Percentiles rank a stretch among this genome's conserved stretches.
Conservation (phyloP, 805 yeast species). For the Monosporozyma siamensis region DNA sequence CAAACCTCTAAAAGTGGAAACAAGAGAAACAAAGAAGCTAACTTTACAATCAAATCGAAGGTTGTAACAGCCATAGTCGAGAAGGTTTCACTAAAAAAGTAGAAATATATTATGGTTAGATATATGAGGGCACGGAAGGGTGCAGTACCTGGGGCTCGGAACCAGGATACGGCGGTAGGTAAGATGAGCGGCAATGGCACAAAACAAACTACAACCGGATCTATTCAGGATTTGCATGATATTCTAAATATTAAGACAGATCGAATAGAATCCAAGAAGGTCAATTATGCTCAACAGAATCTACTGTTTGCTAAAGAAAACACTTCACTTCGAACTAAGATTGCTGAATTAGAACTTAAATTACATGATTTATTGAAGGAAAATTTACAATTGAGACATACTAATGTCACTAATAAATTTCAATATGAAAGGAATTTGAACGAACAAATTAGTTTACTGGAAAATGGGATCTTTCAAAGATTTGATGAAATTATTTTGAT, state of each 20-base stretch:
- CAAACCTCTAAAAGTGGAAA: too few relatives aligned
- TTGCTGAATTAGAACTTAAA: slow-evolving; percentile 44
- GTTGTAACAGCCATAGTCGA: too few relatives aligned
- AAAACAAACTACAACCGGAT: too few relatives aligned
- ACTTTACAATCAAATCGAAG: too few relatives aligned
- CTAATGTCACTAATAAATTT: slow-evolving; percentile 25
- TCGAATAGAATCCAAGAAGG: slow-evolving; percentile 16
- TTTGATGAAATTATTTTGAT: slow-evolving; percentile 38
- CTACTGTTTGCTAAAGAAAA: slow-evolving; percentile 51
- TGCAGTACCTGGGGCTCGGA: not conserved
- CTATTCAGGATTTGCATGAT: slow-evolving; percentile 26
- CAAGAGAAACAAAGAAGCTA: too few relatives aligned
- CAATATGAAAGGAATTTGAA: slow-evolving; percentile 30
- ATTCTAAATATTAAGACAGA: slow-evolving; percentile 20
- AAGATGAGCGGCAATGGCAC: too few relatives aligned
- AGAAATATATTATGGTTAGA: too few relatives aligned
- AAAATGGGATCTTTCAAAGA: slow-evolving; percentile 33
- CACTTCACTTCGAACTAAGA: slow-evolving; percentile 41
- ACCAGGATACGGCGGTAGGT: not conserved
- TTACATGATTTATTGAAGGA: slow-evolving; percentile 43
- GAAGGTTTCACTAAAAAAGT: too few relatives aligned
- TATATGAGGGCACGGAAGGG: not conserved
- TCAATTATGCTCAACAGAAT: slow-evolving; percentile 34
- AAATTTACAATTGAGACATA: slow-evolving; percentile 37
- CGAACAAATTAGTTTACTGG: slow-evolving; percentile 33